Conservation (phyloP, 257 asterid species). For the Leonotis leonurus region DNA sequence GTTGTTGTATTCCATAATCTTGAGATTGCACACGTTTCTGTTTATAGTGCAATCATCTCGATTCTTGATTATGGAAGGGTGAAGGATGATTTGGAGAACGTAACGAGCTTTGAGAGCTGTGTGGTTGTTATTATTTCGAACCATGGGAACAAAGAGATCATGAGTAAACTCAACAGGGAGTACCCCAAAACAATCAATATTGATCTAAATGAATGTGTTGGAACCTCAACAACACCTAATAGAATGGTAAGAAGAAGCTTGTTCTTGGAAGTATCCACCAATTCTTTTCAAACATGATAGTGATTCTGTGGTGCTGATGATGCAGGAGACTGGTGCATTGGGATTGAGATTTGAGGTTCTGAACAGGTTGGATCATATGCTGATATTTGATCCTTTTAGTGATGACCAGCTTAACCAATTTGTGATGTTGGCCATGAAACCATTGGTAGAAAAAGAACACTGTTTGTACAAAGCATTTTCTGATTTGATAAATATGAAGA, state of each 20-base stretch:
- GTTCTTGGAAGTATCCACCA: no score
- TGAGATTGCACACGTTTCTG: slow-evolving; percentile 14
- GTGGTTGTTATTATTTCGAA: slow-evolving; percentile 10
- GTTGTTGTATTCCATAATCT: slow-evolving; percentile 10
- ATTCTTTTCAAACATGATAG: no score
- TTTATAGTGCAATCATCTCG: slow-evolving; percentile 11
- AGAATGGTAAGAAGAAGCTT: no score
- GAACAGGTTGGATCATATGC: not conserved
- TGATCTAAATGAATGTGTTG: no score
- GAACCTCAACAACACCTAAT: no score
- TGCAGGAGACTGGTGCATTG: no score
- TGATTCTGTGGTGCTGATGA: no score
- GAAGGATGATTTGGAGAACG: slow-evolving; percentile 3
- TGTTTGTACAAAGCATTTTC: no score
- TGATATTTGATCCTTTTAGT: not conserved
- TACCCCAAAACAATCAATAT: not conserved
- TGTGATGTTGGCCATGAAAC: not conserved
- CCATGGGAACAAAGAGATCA: slow-evolving; percentile 12
- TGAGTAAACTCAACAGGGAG: not conserved
- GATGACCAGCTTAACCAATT: not conserved
- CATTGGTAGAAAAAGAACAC: no score
- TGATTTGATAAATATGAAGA: not conserved
- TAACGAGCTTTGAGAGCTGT: not conserved
- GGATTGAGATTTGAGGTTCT: not conserved
- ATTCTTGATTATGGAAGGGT: slow-evolving; percentile 6